These are phyloP conservation scores for Phytophthora agathidicida DNA, from an alignment of 352 stramenopile species.

Conservation along the genomic window DNA sequence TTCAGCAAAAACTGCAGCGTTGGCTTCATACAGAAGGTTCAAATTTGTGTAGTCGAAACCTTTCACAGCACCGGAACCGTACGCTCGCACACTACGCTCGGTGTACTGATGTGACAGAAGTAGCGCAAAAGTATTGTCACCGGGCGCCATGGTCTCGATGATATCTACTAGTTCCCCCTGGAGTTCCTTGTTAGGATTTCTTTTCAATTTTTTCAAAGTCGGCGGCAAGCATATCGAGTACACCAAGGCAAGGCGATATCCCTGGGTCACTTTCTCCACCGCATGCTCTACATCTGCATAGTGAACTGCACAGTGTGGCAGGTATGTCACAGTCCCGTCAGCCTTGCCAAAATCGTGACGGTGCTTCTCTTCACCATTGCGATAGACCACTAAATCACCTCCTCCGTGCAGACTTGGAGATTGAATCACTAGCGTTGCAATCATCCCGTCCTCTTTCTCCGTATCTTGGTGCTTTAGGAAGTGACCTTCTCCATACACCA, in stretches of 20 bases:
- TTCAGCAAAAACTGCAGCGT: background rate
- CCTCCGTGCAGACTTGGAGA: constrained; percentile 29
- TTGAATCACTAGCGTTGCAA: constrained; percentile 51
- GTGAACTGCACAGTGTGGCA: constrained; percentile 26
- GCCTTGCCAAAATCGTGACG: constrained; percentile 30
- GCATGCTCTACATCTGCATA: constrained; percentile 32
- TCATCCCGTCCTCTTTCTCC: constrained; percentile 59
- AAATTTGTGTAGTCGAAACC: constrained; percentile 21
- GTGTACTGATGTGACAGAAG: constrained; percentile 27
- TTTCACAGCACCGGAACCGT: constrained; percentile 16
- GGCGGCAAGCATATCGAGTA: constrained; percentile 31
- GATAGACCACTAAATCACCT: constrained; percentile 28
- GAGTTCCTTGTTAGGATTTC: background rate
- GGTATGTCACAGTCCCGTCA: constrained; percentile 10
- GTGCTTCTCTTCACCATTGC: background rate
- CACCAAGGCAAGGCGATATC: constrained; percentile 25
- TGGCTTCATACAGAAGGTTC: constrained; percentile 8
- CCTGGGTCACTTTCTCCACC: constrained; percentile 27
- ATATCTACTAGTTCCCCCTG: constrained; percentile 16
- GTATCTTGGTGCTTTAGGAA: constrained; percentile 56
- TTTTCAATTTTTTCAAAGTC: background rate
- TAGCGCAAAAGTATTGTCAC: constrained; percentile 34
- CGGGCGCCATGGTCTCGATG: constrained; percentile 33
- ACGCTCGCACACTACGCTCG: constrained; percentile 16
- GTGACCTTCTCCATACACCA: constrained; percentile 49